phyloP scores from a whole-genome alignment of 768 basidiomycete species.

The Rhodocollybia butyracea region DNA sequence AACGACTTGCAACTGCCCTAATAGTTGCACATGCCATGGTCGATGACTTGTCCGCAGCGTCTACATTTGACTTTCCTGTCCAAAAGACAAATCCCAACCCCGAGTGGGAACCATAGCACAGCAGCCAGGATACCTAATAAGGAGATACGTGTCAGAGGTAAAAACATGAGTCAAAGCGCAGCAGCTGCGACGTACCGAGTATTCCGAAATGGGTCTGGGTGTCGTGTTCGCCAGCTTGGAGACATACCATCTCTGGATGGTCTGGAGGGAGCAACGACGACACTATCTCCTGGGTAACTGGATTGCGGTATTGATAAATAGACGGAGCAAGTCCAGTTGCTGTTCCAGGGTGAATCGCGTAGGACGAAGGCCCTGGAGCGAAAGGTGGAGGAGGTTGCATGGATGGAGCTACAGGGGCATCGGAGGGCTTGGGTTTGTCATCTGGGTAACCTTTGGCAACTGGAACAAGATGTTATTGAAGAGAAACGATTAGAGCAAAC shows the following conservation, averaged over 20 bases:
- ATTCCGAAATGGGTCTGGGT: constrained; percentile 63
- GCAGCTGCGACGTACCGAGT: constrained; percentile 47
- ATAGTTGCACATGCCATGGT: constrained; percentile 38
- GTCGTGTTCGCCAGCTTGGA: constrained; percentile 74
- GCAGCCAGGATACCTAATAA: constrained; percentile 71
- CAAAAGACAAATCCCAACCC: constrained; percentile 73
- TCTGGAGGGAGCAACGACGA: constrained; percentile 68
- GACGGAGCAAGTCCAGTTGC: constrained; percentile 37
- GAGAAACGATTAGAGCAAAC: neutral
- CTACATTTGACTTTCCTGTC: constrained; percentile 68
- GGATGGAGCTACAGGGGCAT: neutral
- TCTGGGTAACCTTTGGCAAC: neutral
- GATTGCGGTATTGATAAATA: constrained; percentile 70
- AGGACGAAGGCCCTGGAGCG: constrained; percentile 22
- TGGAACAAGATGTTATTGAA: neutral
- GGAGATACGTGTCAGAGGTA: neutral
- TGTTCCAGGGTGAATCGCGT: constrained; percentile 17
- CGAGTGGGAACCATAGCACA: constrained; percentile 83
- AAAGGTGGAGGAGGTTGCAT: too few relatives aligned
- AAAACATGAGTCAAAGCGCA: neutral
- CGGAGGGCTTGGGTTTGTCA: too few relatives aligned
- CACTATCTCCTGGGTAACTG: constrained; percentile 51
- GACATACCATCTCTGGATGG: constrained; percentile 82
- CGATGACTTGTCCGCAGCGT: constrained; percentile 43
- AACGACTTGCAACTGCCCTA: neutral